Conservation (phyloP, 495 filamentous ascomycete species). For the Aspergillus diversus region DNA sequence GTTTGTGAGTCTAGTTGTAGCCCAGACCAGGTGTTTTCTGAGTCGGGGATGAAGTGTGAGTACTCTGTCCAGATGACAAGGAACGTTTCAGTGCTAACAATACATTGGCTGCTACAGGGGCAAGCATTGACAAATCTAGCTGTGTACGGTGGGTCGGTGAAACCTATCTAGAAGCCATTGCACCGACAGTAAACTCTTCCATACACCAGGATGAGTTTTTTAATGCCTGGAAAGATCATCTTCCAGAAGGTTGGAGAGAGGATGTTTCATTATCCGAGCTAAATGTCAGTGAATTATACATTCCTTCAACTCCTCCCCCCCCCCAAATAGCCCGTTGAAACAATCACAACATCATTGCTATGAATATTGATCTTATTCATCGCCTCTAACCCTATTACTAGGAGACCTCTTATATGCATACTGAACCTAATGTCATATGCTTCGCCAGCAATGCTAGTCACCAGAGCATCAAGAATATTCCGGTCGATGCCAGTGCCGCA, state of each 20-base stretch:
- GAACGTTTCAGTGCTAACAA: constrained; percentile 9
- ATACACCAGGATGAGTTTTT: constrained; percentile 54
- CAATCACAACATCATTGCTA: background rate
- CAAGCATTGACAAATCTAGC: constrained; percentile 48
- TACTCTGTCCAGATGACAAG: constrained; percentile 9
- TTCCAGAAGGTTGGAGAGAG: constrained; percentile 62
- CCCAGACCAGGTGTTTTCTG: constrained; percentile 18
- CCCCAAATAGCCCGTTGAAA: background rate
- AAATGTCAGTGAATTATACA: constrained; percentile 33
- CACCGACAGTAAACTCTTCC: constrained; percentile 38
- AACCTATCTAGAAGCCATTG: constrained; percentile 54
- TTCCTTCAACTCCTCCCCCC: background rate
- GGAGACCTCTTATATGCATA: constrained; percentile 41
- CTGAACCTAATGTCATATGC: constrained; percentile 45
- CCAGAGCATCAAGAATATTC: constrained; percentile 33
- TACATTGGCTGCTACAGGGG: constrained; percentile 35
- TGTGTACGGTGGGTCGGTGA: constrained; percentile 56
- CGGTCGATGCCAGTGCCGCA: constrained; percentile 35
- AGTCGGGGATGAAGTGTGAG: constrained; percentile 46
- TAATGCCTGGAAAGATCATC: constrained; percentile 56
- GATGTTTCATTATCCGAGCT: constrained; percentile 53
- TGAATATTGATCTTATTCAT: constrained; percentile 1
- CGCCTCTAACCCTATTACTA: constrained; percentile 16
- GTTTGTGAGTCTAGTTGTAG: constrained; percentile 35
- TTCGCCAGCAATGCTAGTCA: constrained; percentile 42